Evolutionary conservation across 305 asterid species (phyloP).

Genomic region (Fraxinus sp.): DNA sequence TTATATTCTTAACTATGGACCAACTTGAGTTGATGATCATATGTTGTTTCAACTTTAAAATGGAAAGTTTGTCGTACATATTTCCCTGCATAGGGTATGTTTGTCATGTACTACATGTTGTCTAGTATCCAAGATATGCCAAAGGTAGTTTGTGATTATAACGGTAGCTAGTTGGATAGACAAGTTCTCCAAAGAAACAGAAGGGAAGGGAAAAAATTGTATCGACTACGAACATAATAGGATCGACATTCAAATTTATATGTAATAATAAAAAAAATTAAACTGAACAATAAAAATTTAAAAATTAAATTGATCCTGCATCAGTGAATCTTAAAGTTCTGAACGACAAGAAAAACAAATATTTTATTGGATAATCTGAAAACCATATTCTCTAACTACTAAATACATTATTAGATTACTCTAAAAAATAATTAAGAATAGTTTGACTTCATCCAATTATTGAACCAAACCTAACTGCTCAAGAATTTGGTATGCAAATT

Average conservation of each 20-base stretch:
- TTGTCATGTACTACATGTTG: not conserved
- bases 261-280: not conserved
- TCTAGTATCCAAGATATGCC: not conserved
- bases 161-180: not conserved
- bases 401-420: not conserved
- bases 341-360: not conserved
- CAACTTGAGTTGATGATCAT: constrained; percentile 10
- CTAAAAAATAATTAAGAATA: not conserved
- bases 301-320: not conserved
- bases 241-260: not conserved
- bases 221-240: not conserved
- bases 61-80: not conserved
- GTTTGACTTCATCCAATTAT: not conserved
- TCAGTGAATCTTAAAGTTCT: not conserved
- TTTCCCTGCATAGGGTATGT: not conserved
- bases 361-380: not conserved
- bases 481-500: not conserved
- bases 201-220: not conserved
- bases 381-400: not conserved
- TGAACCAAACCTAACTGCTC: not conserved
- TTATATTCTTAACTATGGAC: constrained; percentile 33
- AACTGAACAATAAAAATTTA: not conserved
- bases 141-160: not conserved
- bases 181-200: not conserved
- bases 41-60: not conserved